phyloP scores from a whole-genome alignment of 495 filamentous ascomycete genomes.

The Pseudoneurospora amorphoporcata region DNA sequence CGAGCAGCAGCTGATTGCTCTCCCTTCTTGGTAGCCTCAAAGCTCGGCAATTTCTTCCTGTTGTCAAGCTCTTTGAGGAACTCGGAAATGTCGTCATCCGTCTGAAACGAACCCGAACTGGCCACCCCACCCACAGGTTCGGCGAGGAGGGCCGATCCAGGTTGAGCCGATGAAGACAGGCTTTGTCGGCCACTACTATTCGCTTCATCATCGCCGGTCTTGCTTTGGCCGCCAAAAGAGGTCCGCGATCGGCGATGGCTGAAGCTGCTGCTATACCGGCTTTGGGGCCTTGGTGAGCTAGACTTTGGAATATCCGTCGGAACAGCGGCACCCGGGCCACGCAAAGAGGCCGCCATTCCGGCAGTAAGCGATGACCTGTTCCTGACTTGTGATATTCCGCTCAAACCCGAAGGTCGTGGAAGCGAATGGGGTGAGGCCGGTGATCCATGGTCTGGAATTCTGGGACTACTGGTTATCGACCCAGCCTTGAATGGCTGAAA shows the following conservation, averaged over 20 bases:
- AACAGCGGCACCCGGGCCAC: conserved; percentile 43
- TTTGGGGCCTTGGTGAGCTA: conserved; percentile 60
- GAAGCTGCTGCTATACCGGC: conserved; percentile 66
- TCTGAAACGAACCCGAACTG: conserved; percentile 70
- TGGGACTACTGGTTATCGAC: conserved; percentile 82
- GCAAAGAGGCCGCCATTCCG: conserved; percentile 54
- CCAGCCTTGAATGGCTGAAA: conserved; percentile 93
- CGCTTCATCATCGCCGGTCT: conserved; percentile 66
- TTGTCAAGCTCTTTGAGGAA: conserved; percentile 80
- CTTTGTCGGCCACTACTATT: conserved; percentile 81
- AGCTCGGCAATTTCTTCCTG: conserved; percentile 67
- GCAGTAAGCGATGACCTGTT: conserved; percentile 56
- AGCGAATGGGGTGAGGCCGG: conserved; percentile 54
- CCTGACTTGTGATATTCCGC: conserved; percentile 50
- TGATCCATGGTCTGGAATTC: conserved; percentile 26
- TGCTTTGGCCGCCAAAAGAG: conserved; percentile 61
- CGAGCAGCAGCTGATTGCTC: conserved; percentile 49
- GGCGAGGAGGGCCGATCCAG: conserved; percentile 71
- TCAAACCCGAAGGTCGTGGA: conserved; percentile 37
- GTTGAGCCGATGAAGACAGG: conserved; percentile 73
- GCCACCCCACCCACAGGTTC: conserved; percentile 53
- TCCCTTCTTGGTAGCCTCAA: conserved; percentile 45
- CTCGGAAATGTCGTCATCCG: conserved; percentile 85
- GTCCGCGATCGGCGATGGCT: conserved; percentile 62
- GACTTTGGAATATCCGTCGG: conserved; percentile 36